These are phyloP conservation scores for Capsella rubella DNA, from an alignment of 441 rosid genomes.

Conservation along the genomic window DNA sequence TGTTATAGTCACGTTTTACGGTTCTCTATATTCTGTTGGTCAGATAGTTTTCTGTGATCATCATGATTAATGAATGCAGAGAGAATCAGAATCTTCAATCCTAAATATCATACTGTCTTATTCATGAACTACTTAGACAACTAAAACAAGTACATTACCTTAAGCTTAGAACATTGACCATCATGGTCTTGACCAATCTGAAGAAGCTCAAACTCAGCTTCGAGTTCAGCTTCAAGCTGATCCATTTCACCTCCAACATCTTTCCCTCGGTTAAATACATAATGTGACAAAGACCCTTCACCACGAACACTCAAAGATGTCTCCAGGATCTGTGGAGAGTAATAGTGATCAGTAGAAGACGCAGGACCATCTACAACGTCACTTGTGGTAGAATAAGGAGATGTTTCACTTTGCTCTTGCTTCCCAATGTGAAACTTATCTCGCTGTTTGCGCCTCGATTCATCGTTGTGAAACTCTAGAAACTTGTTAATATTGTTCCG, in stretches of 20 bases:
- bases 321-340: slow-evolving; percentile 43
- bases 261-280: slow-evolving; percentile 39
- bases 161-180: slow-evolving; percentile 12
- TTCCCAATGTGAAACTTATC: neutral
- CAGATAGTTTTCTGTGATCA: neutral
- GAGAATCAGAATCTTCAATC: neutral
- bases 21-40: too few relatives aligned
- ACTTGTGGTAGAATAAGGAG: slow-evolving; percentile 46
- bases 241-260: slow-evolving; percentile 61
- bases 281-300: slow-evolving; percentile 51
- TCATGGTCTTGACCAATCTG: slow-evolving; percentile 62
- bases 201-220: slow-evolving; percentile 68
- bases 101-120: neutral
- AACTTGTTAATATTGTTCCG: slow-evolving; percentile 61
- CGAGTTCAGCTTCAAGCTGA: slow-evolving; percentile 80
- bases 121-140: neutral
- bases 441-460: slow-evolving; percentile 32
- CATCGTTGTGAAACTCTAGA: slow-evolving; percentile 50
- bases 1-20: neutral
- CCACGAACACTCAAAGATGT: slow-evolving; percentile 38
- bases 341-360: slow-evolving; percentile 40
- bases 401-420: slow-evolving; percentile 35
- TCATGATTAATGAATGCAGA: neutral
- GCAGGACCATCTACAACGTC: slow-evolving; percentile 46
- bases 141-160: slow-evolving; percentile 41